A percentile compares a stretch with the other conserved stretches of the same genome.
Conservation (phyloP, 2,329 filamentous ascomycete genomes). For the Rutstroemia sp. region DNA sequence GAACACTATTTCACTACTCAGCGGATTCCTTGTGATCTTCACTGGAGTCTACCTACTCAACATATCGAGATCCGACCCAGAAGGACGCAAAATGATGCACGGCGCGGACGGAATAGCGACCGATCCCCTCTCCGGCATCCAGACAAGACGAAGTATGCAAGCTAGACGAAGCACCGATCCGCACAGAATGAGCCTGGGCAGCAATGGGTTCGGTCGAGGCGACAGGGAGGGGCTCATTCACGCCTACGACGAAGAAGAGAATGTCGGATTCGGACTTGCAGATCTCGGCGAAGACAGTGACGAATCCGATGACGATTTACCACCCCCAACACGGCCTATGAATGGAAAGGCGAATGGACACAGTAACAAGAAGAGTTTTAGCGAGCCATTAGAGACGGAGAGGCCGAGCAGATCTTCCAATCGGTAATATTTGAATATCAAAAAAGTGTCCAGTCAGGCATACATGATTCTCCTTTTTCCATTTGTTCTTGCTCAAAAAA, state of each 20-base stretch:
- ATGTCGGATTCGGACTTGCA: slow-evolving; percentile 63
- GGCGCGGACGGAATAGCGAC: slow-evolving; percentile 76
- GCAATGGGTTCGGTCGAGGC: slow-evolving; percentile 46
- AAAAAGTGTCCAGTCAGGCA: background rate
- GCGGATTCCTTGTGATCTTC: slow-evolving; percentile 91
- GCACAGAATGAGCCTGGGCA: slow-evolving; percentile 54
- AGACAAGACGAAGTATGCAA: slow-evolving; percentile 92
- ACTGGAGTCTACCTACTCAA: slow-evolving; percentile 93
- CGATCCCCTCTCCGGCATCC: slow-evolving; percentile 81
- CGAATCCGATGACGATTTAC: slow-evolving; percentile 39
- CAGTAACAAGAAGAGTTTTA: slow-evolving; percentile 24
- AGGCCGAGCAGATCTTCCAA: slow-evolving; percentile 18
- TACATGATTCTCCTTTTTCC: too few relatives aligned
- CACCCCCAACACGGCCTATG: slow-evolving; percentile 10
- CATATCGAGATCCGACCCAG: slow-evolving; percentile 84
- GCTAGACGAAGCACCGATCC: slow-evolving; percentile 63
- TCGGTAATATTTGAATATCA: slow-evolving; percentile 16
- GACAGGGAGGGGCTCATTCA: slow-evolving; percentile 81
- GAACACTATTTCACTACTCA: slow-evolving; percentile 86
- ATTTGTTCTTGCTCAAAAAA: background rate
- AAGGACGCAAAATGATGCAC: slow-evolving; percentile 61
- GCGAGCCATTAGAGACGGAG: slow-evolving; percentile 19
- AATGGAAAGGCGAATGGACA: slow-evolving; percentile 25
- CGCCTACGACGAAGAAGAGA: slow-evolving; percentile 80
- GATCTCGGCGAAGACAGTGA: slow-evolving; percentile 75